These are phyloP conservation scores for Talaromyces verruculosus DNA, from an alignment of 2,329 filamentous ascomycete species.

Conservation along the genomic window DNA sequence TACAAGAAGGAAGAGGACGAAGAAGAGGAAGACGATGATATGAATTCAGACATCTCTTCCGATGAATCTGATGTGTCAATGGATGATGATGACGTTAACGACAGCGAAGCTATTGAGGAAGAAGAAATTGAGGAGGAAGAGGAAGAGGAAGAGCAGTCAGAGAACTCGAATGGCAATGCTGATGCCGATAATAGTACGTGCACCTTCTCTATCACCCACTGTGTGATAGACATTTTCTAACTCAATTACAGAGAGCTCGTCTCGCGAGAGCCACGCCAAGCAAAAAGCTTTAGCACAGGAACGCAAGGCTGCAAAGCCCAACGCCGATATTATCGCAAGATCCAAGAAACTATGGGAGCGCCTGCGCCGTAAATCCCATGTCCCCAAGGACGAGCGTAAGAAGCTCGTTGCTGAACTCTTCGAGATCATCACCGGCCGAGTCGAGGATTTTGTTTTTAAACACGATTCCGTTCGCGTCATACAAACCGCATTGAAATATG, in stretches of 20 bases:
- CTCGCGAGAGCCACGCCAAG: constrained; percentile 84
- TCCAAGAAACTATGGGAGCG: constrained; percentile 98
- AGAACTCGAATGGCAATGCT: constrained; percentile 14
- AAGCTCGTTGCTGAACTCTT: constrained; percentile 87
- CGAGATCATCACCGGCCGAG: constrained; percentile 81
- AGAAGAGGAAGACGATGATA: constrained; percentile 47
- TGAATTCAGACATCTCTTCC: constrained; percentile 52
- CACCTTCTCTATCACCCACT: neutral
- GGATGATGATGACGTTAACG: constrained; percentile 45
- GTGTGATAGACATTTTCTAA: neutral
- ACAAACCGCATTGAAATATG: constrained; percentile 96
- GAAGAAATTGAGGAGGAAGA: constrained; percentile 26
- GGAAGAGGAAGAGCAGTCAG: constrained; percentile 24
- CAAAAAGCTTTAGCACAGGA: constrained; percentile 86
- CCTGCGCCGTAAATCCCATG: constrained; percentile 86
- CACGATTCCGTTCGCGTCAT: constrained; percentile 96
- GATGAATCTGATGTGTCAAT: constrained; percentile 56
- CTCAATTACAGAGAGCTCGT: constrained; percentile 60
- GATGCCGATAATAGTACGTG: constrained; percentile 19
- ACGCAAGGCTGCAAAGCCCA: constrained; percentile 87
- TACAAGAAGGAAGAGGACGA: constrained; percentile 40
- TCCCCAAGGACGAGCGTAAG: constrained; percentile 84
- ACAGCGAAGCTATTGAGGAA: constrained; percentile 25
- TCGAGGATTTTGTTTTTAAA: constrained; percentile 97
- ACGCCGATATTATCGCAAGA: constrained; percentile 82